Evolutionary conservation across 108 stramenopile species (phyloP), one percentile per base, ranked within the genome.

Genomic region (Cylindrotheca closterium): DNA sequence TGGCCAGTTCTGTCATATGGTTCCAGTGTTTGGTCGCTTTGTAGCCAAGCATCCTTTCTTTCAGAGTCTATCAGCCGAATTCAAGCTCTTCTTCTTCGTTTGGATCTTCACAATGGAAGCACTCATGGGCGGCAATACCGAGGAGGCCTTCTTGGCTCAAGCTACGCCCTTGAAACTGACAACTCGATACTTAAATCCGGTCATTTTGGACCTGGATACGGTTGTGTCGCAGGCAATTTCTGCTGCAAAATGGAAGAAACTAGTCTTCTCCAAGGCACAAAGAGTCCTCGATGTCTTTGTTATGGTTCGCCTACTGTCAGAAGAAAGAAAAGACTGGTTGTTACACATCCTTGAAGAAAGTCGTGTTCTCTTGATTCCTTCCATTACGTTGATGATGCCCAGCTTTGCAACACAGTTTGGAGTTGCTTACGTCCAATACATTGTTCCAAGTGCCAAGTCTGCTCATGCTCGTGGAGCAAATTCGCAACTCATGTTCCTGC

Each of bases 321-420:
- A 80, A 65, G 45, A 60, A 25, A 77, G 66, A 4, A 78, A 74
- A 53, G 84, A 86, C 30, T 74, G 70, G 62, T 48, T 94, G 2
- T 52, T 91, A 17, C 68, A 61, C 22, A 50, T 81, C 10, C 26
- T 87, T 26, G 59, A 79, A 29, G 85, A 94, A 47, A 72, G 80
- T 19, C 73, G 79, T 25, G 76, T 72, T 18, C 65, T 91, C 50
- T 27, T 80, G 21, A 27, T 88, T 26, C 93, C 93, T 28, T 80
- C 86, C 1, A 37, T 89, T 17, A 89, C 87, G n/a, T 54, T 91
- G 25, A 59, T 94, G 17, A 89, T 87, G 80, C 93, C 93, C 3
- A 71, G 87, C 25, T 88, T 88, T 62, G 68, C 87, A 33, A 89
- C 93, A 0, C 51, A 55, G 12, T 91, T 78, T 55, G 93, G 89